A percentile compares a stretch with the other conserved stretches of the same genome.
Evolutionary conservation across 208 protist species (phyloP).

Genomic region (Leishmania guyanensis): DNA sequence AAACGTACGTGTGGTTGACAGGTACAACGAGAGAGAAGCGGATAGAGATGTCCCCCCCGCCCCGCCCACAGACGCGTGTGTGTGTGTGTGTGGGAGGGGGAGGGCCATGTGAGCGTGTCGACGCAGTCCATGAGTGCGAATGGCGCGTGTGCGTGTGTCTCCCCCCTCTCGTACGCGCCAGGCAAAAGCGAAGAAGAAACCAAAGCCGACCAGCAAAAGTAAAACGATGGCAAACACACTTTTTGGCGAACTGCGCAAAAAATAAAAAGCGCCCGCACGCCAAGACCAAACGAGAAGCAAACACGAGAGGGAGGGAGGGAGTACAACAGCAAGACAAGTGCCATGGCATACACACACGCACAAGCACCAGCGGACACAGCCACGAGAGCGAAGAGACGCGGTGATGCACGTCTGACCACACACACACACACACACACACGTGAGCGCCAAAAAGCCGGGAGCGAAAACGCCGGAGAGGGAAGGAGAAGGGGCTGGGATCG

Average conservation of each 20-base stretch:
- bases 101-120: background rate
- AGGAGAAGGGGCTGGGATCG: background rate
- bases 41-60: no score
- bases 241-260: no score
- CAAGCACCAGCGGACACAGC: background rate
- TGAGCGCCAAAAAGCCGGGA: background rate
- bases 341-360: background rate
- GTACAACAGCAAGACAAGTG: background rate
- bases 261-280: no score
- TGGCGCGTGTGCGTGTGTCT: background rate
- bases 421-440: background rate
- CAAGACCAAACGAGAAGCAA: background rate
- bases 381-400: background rate
- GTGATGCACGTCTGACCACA: background rate
- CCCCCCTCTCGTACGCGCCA: no score
- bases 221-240: no score
- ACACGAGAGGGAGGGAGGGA: slow-evolving; percentile 6
- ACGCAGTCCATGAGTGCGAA: background rate
- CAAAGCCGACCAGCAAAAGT: no score
- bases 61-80: background rate
- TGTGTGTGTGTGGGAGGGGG: background rate
- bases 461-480: background rate
- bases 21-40: background rate
- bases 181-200: no score
- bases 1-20: background rate